Base-by-base conservation (phyloP, 139 green algal genomes). In the Chlamydomonas sphaeroides region DNA sequence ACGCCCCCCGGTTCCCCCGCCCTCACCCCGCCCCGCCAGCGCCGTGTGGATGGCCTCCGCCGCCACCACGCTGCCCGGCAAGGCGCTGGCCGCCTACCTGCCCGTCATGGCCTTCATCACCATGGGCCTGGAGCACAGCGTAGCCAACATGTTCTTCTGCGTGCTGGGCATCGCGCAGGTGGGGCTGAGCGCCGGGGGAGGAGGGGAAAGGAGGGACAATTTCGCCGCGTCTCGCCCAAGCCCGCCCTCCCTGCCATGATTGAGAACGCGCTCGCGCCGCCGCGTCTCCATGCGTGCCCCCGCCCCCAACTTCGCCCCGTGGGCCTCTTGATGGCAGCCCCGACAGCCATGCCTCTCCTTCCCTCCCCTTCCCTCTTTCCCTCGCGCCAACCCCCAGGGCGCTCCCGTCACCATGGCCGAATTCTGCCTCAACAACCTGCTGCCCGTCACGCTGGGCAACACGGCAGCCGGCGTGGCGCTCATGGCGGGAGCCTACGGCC, bases 401-500 rank as follows among this genome's bases (percentile, higher is more conserved):
- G 92, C 95, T 10, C 65, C 88, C 56, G 87, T 98, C 36, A 95
- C 89, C 41, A 88, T 90, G 42, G 51, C 35, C 25, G 35, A 94
- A n/a, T 96, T 98, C 85, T 28, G 96, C 8, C 53, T 83, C 26
- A 84, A 84, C 66, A 98, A 98, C 87, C 87, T 98, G 65, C 83
- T 99, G 41, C 96, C 96, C 14, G 96, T 98, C 4, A 98, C 95
- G 0, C 81, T 98, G 32, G 95, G 83, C 32, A 87, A 87, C 83
- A 84, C 73, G 33, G 21, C 84, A 3, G 83, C 83, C 3, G 83
- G 83, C 48, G 66, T 59, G 5, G n/a, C 84, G 10, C 84, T 39
- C 74, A 87, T 87, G 83, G 83, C 73, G 23, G 49, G 48, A 0
- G 51, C 56, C n/a, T 87, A 87, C 42, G 39, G 42, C 21, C 18